These are phyloP conservation scores for Powellomyces hirtus DNA, from an alignment of 192 early-diverging fungal genomes.

Conservation along the genomic window DNA sequence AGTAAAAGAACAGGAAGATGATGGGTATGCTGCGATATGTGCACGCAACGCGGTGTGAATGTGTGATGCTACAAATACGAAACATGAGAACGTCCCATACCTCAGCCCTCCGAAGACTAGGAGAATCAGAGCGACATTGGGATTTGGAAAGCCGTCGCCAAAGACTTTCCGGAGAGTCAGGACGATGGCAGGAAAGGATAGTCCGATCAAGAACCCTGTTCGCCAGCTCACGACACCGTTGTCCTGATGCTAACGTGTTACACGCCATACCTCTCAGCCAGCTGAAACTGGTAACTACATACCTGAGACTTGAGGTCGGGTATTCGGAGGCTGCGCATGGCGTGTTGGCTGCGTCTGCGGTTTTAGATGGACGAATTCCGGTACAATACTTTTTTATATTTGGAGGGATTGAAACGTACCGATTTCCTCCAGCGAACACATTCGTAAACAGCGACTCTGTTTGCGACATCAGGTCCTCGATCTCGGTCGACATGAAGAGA, in stretches of 20 bases:
- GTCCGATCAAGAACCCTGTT: slow-evolving; percentile 33
- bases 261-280: too few relatives aligned
- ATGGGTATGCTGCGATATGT: slow-evolving; percentile 34
- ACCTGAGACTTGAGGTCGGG: slow-evolving; percentile 17
- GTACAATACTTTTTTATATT: not conserved
- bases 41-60: not conserved
- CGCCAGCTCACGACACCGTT: slow-evolving; percentile 18
- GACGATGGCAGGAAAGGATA: slow-evolving; percentile 30
- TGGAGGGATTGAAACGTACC: not conserved
- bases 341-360: slow-evolving; percentile 2
- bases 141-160: slow-evolving; percentile 4
- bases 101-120: slow-evolving; percentile 34
- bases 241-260: too few relatives aligned
- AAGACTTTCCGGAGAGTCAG: slow-evolving; percentile 13
- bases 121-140: slow-evolving; percentile 24
- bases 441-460: slow-evolving; percentile 19
- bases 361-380: too few relatives aligned
- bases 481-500: slow-evolving; percentile 1
- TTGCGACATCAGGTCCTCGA: slow-evolving; percentile 24
- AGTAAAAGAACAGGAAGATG: slow-evolving; percentile 35
- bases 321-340: slow-evolving; percentile 22
- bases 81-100: not conserved
- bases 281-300: too few relatives aligned
- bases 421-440: slow-evolving; percentile 14
- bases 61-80: not conserved